These are phyloP conservation scores for Mytilinidion resinicola DNA, from an alignment of 495 filamentous ascomycete species.

Conservation along the genomic window DNA sequence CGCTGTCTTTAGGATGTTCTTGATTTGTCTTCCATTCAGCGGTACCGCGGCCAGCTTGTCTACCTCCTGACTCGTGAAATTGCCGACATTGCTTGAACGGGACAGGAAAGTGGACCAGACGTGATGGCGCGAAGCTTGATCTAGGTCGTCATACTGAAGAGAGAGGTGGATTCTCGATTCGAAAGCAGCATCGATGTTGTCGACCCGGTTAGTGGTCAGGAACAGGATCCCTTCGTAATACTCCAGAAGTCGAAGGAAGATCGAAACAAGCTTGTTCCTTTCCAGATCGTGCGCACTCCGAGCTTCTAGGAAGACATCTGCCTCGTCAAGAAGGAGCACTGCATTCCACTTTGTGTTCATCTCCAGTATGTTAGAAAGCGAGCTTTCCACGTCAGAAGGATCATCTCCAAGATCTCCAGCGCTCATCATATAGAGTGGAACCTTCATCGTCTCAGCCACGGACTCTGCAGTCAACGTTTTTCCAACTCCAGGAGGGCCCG, in stretches of 20 bases:
- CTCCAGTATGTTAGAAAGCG: conserved; percentile 30
- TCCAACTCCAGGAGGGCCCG: conserved; percentile 33
- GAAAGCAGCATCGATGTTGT: conserved; percentile 35
- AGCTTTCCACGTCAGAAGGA: conserved; percentile 25
- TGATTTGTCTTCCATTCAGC: conserved; percentile 57
- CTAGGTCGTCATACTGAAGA: conserved; percentile 33
- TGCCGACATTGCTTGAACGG: conserved; percentile 5
- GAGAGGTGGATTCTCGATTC: conserved; percentile 34
- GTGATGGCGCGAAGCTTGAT: conserved; percentile 17
- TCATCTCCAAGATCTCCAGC: conserved; percentile 32
- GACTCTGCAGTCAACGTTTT: conserved; percentile 36
- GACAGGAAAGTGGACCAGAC: conserved; percentile 41
- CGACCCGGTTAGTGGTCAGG: conserved; percentile 33
- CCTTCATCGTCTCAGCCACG: conserved; percentile 31
- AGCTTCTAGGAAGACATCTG: conserved; percentile 59
- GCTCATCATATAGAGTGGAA: conserved; percentile 32
- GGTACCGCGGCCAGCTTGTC: conserved; percentile 37
- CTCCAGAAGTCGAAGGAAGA: conserved; percentile 47
- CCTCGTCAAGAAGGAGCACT: conserved; percentile 55
- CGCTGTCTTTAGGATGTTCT: conserved; percentile 56
- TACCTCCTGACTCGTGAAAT: conserved; percentile 38
- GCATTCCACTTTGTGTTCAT: conserved; percentile 36
- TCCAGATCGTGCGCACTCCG: conserved; percentile 30
- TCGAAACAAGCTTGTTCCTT: conserved; percentile 35
- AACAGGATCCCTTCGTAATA: conserved; percentile 51